Percentiles rank a stretch among this genome's conserved stretches.
Evolutionary conservation across 345 rosid species (phyloP).

Genomic region (Eucalyptus erythrocorys): DNA sequence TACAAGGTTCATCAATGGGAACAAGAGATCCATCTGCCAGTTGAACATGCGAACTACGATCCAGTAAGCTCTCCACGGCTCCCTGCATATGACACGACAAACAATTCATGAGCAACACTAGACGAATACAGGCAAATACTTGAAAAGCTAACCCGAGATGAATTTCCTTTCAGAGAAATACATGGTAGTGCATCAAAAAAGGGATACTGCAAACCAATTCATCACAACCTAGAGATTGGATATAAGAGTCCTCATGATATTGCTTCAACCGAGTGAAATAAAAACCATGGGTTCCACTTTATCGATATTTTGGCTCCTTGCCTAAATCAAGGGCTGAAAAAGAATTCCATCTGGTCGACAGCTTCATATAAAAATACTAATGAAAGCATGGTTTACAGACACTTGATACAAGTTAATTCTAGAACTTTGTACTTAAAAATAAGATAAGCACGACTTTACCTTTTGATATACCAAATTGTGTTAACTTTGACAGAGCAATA

Average conservation of each 20-base stretch:
- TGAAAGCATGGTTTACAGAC: neutral
- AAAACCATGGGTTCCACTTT: neutral
- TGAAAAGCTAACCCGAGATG: neutral
- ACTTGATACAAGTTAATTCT: neutral
- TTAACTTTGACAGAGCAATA: neutral
- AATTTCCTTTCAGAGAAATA: neutral
- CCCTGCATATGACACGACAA: conserved; percentile 36
- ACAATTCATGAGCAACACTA: neutral
- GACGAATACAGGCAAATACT: neutral
- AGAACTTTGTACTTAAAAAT: neutral
- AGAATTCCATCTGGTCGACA: neutral
- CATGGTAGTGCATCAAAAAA: neutral
- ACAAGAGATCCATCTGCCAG: conserved; percentile 81
- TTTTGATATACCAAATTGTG: neutral
- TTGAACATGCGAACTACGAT: conserved; percentile 65
- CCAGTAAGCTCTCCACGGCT: conserved; percentile 80
- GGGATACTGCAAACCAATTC: neutral
- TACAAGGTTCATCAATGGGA: conserved; percentile 59
- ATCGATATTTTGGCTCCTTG: neutral
- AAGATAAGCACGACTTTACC: neutral
- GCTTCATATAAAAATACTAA: neutral
- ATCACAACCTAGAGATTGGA: neutral
- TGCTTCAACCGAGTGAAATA: neutral
- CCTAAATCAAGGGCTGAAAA: neutral
- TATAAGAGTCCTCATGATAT: neutral